Conservation (phyloP, 768 basidiomycete species). For the Amanita polypyramis region DNA sequence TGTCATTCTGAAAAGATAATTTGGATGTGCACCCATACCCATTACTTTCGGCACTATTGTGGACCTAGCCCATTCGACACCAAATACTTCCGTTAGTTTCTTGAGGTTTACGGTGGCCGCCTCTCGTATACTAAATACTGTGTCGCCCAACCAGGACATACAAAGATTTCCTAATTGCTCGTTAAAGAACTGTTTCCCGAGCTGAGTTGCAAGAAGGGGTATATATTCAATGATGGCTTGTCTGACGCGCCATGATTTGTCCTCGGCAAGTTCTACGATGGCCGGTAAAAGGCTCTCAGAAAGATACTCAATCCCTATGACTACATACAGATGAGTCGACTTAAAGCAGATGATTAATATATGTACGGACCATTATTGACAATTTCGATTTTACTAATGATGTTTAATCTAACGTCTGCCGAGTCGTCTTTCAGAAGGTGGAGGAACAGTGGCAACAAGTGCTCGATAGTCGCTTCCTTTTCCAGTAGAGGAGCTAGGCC, state of each 20-base stretch:
- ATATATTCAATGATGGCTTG: conserved; percentile 99
- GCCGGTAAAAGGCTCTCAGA: conserved; percentile 94
- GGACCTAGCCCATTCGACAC: conserved; percentile 91
- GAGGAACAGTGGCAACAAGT: conserved; percentile 93
- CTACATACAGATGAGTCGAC: conserved; percentile 28
- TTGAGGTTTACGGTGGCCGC: conserved; percentile 96
- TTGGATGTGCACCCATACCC: conserved; percentile 93
- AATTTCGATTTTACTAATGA: conserved; percentile 96
- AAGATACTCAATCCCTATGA: conserved; percentile 94
- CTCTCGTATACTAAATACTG: conserved; percentile 96
- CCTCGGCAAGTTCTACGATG: conserved; percentile 95
- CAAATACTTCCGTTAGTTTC: conserved; percentile 96
- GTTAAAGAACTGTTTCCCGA: conserved; percentile 95
- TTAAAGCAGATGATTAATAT: not conserved
- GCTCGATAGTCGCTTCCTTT: conserved; percentile 89
- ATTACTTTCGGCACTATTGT: conserved; percentile 96
- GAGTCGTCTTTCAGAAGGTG: conserved; percentile 97
- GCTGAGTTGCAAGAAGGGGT: conserved; percentile 95
- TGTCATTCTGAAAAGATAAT: conserved; percentile 97
- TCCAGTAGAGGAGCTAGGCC: conserved; percentile 92
- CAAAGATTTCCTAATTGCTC: conserved; percentile 94
- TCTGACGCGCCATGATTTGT: conserved; percentile 99
- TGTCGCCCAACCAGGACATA: conserved; percentile 99
- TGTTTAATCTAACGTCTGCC: conserved; percentile 93
- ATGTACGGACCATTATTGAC: conserved; percentile 72